A percentile compares a stretch with the other conserved stretches of the same genome.
These are phyloP conservation scores for Suillus occidentalis DNA, from an alignment of 768 basidiomycete species.

Conservation along the genomic window DNA sequence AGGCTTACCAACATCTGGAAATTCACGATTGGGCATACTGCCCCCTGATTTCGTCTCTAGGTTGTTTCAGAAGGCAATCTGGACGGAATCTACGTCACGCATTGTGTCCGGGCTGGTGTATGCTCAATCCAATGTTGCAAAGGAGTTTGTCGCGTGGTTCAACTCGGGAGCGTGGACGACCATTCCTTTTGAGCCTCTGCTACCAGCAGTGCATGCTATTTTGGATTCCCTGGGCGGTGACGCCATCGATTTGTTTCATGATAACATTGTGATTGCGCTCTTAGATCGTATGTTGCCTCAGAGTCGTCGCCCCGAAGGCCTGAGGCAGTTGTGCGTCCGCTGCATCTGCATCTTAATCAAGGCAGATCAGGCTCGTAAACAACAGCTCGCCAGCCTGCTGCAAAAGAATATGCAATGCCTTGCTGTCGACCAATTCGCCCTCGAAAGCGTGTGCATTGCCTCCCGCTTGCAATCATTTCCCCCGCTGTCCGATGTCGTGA, in stretches of 20 bases:
- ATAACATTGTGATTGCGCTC: constrained; percentile 20
- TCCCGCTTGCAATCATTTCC: constrained; percentile 20
- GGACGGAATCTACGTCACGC: constrained; percentile 44
- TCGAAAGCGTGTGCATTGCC: constrained; percentile 35
- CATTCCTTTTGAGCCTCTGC: constrained; percentile 27
- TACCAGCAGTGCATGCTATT: constrained; percentile 45
- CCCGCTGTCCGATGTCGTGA: constrained; percentile 27
- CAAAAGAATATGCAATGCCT: constrained; percentile 27
- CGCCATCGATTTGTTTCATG: constrained; percentile 18
- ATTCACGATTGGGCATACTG: constrained; percentile 10
- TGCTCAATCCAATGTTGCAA: constrained; percentile 1
- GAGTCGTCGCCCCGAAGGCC: background rate
- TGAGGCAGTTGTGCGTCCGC: constrained; percentile 7
- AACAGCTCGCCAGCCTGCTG: constrained; percentile 22
- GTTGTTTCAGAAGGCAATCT: constrained; percentile 43
- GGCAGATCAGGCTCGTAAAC: constrained; percentile 22
- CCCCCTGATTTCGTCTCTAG: constrained; percentile 27
- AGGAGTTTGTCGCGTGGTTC: constrained; percentile 37
- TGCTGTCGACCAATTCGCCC: constrained; percentile 27
- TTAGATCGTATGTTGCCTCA: constrained; percentile 25
- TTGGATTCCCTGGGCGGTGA: constrained; percentile 39
- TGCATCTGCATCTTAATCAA: constrained; percentile 33
- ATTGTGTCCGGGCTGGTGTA: constrained; percentile 49
- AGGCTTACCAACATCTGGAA: background rate
- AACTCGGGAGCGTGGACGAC: constrained; percentile 26